Evolutionary conservation across 305 asterid genomes (phyloP).

Genomic region (Solanum hybrid): DNA sequence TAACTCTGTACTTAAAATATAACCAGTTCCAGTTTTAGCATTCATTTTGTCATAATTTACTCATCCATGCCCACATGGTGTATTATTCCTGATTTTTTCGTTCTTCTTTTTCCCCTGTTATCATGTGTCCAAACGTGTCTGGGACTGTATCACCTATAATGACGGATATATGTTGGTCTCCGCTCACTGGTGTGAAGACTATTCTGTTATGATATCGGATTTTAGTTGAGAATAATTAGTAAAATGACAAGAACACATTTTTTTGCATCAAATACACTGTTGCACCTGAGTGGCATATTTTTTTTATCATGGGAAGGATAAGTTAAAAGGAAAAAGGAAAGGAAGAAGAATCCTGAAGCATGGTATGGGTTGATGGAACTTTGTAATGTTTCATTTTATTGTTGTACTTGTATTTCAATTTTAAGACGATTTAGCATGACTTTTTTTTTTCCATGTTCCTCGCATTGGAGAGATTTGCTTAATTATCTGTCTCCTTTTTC

Average conservation of each 20-base stretch:
- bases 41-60: too few relatives aligned
- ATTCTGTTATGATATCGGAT: neutral
- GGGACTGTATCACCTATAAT: neutral
- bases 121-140: neutral
- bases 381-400: neutral
- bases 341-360: neutral
- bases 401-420: neutral
- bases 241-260: neutral
- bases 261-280: neutral
- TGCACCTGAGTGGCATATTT: neutral
- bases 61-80: too few relatives aligned
- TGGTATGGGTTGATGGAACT: neutral
- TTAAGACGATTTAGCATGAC: neutral
- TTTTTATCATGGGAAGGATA: neutral
- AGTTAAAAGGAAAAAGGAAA: neutral
- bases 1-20: too few relatives aligned
- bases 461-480: neutral
- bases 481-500: neutral
- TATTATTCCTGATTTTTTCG: neutral
- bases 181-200: neutral
- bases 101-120: neutral
- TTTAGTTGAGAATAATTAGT: neutral
- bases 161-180: too few relatives aligned
- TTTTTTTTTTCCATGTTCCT: neutral
- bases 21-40: too few relatives aligned